Evolutionary conservation across 2,329 filamentous ascomycete species (phyloP), one percentile per base, ranked within the genome.

Genomic region (Phialophora chinensis): DNA sequence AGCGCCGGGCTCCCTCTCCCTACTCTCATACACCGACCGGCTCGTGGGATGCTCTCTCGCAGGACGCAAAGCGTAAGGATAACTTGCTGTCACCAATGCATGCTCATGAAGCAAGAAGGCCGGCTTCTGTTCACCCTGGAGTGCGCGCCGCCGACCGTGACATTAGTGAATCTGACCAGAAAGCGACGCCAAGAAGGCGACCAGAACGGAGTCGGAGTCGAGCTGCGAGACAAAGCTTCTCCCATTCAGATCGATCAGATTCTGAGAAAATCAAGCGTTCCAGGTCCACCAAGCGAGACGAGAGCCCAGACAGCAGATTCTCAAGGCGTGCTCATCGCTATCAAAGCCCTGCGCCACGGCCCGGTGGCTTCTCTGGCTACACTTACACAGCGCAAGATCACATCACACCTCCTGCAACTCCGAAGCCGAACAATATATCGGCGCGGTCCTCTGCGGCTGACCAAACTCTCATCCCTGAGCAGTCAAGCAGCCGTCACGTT

Each of bases 351-450:
- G 68, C 63, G n/a, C 66, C 68, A 25, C 8, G 52, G 0, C 49
- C 42, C 10, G 66, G 66, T 44, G 63, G 52, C 2, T 68, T 64
- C 23, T 58, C 35, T 20, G 63, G 60, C 20, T 68, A 71, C 53
- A 69, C 60, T 25, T 70, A 68, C 33, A 68, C 66, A 27, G 62
- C 17, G 8, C 65, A 69, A 54, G 67, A 67, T 29, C 57, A 63
- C 35, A 70, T 70, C 31, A 72, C 70, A 5, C 70, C 70, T n/a
- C 70, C 70, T 38, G 68, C 70, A 57, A 71, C 66, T 25, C 69
- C 69, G 1, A 69, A 69, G 49, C 49, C 57, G 17, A 20, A 52
- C 10, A 31, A 17, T 54, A 66, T 63, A 14, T 66, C 63, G 8
- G 54, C 68, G 52, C 61, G 60, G 31, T 65, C 69, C 4, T 66